Evolutionary conservation across 73 alveolate genomes (phyloP), one percentile per base, ranked within the genome.

Genomic region (Tetrahymena malaccensis): DNA sequence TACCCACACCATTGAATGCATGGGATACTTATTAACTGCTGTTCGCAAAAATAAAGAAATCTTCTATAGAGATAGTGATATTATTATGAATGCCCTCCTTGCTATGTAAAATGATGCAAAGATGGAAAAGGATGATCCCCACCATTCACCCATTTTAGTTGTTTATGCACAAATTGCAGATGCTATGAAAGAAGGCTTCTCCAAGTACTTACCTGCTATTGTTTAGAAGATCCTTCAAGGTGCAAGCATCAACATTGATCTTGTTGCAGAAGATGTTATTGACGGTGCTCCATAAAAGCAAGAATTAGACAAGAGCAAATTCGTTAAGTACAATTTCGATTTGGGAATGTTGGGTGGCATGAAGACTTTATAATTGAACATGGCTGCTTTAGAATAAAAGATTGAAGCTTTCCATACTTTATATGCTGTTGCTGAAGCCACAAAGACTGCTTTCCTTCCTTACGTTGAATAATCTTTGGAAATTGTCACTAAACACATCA

Each of bases 401-500:
- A 93, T 95, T 19, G 97, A 95, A 95, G 97, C 95, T 35, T 94
- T 94, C 57, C 95, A 95, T 34, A 95, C 97, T 50, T 58, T 95
- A n/a, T 85, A 56, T n/a, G 94, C 93, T 55, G 33, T 95, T n/a
- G 95, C 97, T 22, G 95, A 44, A 15, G 83, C 93, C 37, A 85
- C 95, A 50, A 94, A 94, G 17, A 95, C 93, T 55, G 93, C 97
- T 3, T 95, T 95, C 55, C 55, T 84, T 43, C 97, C 97, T 34
- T 95, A 95, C 34, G 94, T 95, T 10, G 84, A 94, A 37, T 43
- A 56, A 34, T 84, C 94, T 0, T 37, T 95, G 3, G 50, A 40
- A 6, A 35, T 95, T 12, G 94, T 95, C 85, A 85, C 55, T 35
- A 93, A 85, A 31, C 84, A 85, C 34, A 95, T 95, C 43, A 57